Conservation (phyloP, 495 filamentous ascomycete genomes). For the Xylaria intraflava region DNA sequence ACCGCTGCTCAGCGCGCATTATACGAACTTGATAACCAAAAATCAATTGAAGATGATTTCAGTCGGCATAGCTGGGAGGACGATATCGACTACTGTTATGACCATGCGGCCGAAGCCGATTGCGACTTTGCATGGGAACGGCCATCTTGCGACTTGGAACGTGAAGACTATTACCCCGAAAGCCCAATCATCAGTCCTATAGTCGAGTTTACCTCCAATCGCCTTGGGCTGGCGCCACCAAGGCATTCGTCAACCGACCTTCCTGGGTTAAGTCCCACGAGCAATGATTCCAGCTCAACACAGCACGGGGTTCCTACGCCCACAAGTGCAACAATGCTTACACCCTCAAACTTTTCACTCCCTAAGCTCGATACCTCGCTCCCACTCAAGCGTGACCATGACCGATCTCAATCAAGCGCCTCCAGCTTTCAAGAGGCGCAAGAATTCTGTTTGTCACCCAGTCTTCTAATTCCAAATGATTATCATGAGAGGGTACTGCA, state of each 20-base stretch:
- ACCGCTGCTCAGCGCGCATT: constrained; percentile 29
- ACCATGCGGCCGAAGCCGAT: constrained; percentile 81
- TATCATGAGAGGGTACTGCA: constrained; percentile 41
- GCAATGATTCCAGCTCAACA: constrained; percentile 31
- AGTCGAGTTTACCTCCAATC: constrained; percentile 17
- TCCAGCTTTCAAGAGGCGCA: constrained; percentile 50
- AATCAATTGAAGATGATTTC: constrained; percentile 35
- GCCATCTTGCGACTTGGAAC: constrained; percentile 37
- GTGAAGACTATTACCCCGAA: constrained; percentile 22
- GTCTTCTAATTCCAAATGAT: constrained; percentile 47
- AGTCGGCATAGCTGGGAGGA: constrained; percentile 71
- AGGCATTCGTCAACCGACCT: constrained; percentile 35
- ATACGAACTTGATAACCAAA: constrained; percentile 22
- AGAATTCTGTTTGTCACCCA: constrained; percentile 48
- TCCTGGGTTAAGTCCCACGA: constrained; percentile 42
- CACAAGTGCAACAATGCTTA: constrained; percentile 22
- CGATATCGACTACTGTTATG: constrained; percentile 91
- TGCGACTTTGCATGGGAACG: constrained; percentile 86
- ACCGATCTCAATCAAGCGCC: constrained; percentile 36
- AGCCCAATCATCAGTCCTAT: constrained; percentile 18
- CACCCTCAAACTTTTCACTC: constrained; percentile 39
- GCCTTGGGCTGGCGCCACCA: constrained; percentile 24
- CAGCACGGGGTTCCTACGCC: constrained; percentile 37
- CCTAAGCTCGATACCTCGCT: constrained; percentile 26
- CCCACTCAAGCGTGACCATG: constrained; percentile 21